Conservation (phyloP, 139 green algal genomes). For the Auxenochlorella protothecoides region DNA sequence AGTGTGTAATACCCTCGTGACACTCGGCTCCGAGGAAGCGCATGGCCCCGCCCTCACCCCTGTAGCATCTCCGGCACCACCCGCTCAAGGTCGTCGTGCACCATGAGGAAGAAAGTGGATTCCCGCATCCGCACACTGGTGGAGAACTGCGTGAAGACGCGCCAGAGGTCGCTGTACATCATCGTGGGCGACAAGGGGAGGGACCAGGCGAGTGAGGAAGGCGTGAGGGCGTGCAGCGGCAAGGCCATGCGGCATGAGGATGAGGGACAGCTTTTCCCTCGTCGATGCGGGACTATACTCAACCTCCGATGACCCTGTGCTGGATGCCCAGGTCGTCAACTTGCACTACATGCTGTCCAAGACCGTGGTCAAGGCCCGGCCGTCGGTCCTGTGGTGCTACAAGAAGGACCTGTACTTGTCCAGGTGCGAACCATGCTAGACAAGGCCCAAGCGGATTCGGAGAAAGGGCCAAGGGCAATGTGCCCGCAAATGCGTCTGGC, state of each 20-base stretch:
- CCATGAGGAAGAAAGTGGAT: slow-evolving; percentile 98
- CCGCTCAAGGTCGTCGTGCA: too few relatives aligned
- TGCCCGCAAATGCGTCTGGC: too few relatives aligned
- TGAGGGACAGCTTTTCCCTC: too few relatives aligned
- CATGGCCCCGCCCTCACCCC: too few relatives aligned
- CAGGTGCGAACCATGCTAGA: neutral
- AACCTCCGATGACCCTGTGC: neutral
- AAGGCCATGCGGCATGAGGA: too few relatives aligned
- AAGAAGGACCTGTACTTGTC: slow-evolving; percentile 92
- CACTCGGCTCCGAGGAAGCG: too few relatives aligned
- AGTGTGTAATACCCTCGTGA: neutral
- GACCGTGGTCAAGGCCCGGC: slow-evolving; percentile 83
- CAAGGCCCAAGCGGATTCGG: too few relatives aligned
- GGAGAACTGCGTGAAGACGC: slow-evolving; percentile 88
- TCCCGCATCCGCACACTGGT: slow-evolving; percentile 87
- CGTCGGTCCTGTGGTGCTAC: slow-evolving; percentile 98
- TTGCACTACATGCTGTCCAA: slow-evolving; percentile 98
- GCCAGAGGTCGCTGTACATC: slow-evolving; percentile 85
- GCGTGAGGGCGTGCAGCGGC: neutral
- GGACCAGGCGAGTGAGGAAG: slow-evolving; percentile 50
- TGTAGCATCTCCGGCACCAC: too few relatives aligned
- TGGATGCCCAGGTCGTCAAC: slow-evolving; percentile 80
- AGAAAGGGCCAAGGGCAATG: too few relatives aligned
- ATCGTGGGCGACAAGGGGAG: slow-evolving; percentile 93
- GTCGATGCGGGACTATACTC: too few relatives aligned